phyloP scores from a whole-genome alignment of 371 early-diverging fungal species.

The Coemansia sp. region DNA sequence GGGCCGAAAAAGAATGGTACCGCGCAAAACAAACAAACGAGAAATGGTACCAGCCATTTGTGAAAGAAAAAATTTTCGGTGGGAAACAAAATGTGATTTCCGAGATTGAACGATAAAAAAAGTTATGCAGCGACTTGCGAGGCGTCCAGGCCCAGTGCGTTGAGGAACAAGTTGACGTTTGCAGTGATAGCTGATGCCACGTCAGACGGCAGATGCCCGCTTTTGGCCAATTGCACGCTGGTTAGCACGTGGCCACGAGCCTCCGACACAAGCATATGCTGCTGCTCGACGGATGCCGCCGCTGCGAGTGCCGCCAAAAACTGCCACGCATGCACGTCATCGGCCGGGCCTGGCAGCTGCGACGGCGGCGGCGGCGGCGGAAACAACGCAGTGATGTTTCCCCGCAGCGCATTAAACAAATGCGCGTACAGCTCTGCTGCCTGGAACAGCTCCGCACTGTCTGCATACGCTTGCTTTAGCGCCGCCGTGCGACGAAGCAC shows the following conservation, averaged over 20 bases:
- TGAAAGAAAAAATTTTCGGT: not conserved
- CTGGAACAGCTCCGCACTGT: slow-evolving; percentile 42
- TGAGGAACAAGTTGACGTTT: slow-evolving; percentile 92
- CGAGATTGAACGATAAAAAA: not conserved
- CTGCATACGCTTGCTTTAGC: slow-evolving; percentile 54
- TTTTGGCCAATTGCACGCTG: slow-evolving; percentile 68
- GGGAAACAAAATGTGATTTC: not conserved
- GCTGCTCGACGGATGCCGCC: slow-evolving; percentile 90
- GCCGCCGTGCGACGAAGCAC: slow-evolving; percentile 87
- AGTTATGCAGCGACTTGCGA: slow-evolving; percentile 50
- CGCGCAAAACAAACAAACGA: not conserved
- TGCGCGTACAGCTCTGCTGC: slow-evolving; percentile 74
- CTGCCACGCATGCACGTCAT: slow-evolving; percentile 97
- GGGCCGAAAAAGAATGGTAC: not conserved
- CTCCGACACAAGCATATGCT: slow-evolving; percentile 86
- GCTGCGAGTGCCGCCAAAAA: slow-evolving; percentile 94
- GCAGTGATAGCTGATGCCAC: slow-evolving; percentile 68
- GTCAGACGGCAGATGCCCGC: slow-evolving; percentile 59
- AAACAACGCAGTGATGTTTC: slow-evolving; percentile 70
- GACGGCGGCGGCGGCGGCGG: slow-evolving; percentile 26
- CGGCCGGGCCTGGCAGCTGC: slow-evolving; percentile 49
- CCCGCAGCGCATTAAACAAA: slow-evolving; percentile 72
- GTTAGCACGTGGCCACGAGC: slow-evolving; percentile 87
- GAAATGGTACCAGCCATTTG: not conserved
- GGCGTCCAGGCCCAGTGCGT: slow-evolving; percentile 92